Evolutionary conservation across 2,329 filamentous ascomycete species (phyloP).

Genomic region (Claviceps maximensis): DNA sequence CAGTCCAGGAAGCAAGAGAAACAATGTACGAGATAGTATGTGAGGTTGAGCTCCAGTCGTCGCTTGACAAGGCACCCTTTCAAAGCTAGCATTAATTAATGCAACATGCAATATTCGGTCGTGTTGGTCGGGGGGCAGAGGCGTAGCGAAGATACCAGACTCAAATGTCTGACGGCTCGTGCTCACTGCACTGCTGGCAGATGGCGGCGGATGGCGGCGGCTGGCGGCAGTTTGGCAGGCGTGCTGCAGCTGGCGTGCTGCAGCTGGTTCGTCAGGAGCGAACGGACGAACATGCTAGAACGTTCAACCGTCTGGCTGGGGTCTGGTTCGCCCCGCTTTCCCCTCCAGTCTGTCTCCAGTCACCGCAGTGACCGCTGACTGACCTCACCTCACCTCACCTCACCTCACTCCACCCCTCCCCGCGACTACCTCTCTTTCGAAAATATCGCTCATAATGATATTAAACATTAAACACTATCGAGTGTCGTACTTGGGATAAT

Average conservation of each 20-base stretch:
- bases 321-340: not conserved
- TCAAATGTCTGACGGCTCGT: too few relatives aligned
- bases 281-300: not conserved
- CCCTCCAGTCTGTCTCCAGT: not conserved
- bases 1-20: not conserved
- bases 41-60: not conserved
- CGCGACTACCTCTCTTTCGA: not conserved
- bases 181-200: too few relatives aligned
- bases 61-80: not conserved
- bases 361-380: too few relatives aligned
- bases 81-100: too few relatives aligned
- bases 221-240: not conserved
- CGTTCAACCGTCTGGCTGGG: too few relatives aligned
- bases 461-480: not conserved
- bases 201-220: too few relatives aligned
- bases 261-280: too few relatives aligned
- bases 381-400: not conserved
- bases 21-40: not conserved
- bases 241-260: not conserved
- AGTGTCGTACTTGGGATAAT: not conserved
- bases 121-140: too few relatives aligned
- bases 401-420: not conserved
- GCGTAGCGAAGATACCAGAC: too few relatives aligned
- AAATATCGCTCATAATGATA: not conserved
- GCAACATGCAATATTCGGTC: too few relatives aligned